These are phyloP conservation scores for Amaranthus tricolor DNA, from an alignment of 179 eudicot species.

Conservation along the genomic window DNA sequence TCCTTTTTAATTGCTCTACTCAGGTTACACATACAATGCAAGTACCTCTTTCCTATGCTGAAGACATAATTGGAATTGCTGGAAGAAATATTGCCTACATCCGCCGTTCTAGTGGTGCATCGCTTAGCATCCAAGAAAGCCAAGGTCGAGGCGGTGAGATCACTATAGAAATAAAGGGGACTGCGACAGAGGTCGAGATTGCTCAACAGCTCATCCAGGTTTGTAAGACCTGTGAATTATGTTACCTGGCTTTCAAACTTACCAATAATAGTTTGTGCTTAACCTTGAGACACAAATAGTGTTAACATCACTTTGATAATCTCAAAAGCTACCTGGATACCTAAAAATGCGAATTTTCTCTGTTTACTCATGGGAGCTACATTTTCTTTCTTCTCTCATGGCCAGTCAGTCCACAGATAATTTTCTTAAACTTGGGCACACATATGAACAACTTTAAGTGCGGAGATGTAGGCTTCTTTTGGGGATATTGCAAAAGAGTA, in stretches of 20 bases:
- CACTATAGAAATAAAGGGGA: conserved; percentile 43
- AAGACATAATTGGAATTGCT: conserved; percentile 76
- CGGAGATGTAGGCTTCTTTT: too few species aligned
- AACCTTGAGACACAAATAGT: neutral
- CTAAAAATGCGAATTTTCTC: neutral
- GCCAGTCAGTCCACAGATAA: neutral
- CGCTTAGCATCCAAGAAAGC: conserved; percentile 37
- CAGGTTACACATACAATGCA: conserved; percentile 90
- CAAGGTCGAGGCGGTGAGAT: conserved; percentile 36
- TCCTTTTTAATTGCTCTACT: neutral
- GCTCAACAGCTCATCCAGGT: conserved; percentile 51
- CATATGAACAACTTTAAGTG: neutral
- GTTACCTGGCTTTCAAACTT: neutral
- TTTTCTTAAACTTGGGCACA: neutral
- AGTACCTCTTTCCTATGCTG: conserved; percentile 80
- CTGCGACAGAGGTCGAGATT: conserved; percentile 37
- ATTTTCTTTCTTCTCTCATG: too few species aligned
- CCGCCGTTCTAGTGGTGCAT: conserved; percentile 42
- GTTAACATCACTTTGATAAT: neutral
- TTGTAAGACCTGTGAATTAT: neutral
- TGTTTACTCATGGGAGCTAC: too few species aligned
- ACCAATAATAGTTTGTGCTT: neutral
- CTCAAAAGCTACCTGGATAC: neutral
- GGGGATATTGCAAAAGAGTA: too few species aligned
- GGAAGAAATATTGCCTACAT: conserved; percentile 82